These are phyloP conservation scores for Aspergillus nomiae DNA, from an alignment of 2,329 filamentous ascomycete genomes.

Conservation along the genomic window DNA sequence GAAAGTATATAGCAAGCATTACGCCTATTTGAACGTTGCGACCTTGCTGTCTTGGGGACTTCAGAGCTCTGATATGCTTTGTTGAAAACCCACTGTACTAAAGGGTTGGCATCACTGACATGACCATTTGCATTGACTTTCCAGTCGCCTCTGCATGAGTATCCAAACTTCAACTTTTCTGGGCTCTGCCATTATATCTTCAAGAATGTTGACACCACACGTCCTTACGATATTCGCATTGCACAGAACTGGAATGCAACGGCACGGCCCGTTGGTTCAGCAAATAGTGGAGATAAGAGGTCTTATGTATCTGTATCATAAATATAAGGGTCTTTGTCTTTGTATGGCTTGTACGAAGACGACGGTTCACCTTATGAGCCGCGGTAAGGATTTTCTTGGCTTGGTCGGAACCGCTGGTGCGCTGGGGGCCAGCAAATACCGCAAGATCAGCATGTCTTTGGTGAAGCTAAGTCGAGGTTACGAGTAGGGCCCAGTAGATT, in stretches of 20 bases:
- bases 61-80: too few species aligned
- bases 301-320: constrained; percentile 42
- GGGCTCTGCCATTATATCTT: constrained; percentile 62
- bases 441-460: neutral
- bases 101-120: too few species aligned
- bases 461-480: neutral
- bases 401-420: too few species aligned
- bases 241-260: constrained; percentile 64
- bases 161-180: constrained; percentile 62
- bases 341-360: constrained; percentile 1
- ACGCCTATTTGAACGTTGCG: too few species aligned
- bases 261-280: constrained; percentile 74
- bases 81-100: too few species aligned
- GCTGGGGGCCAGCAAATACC: too few species aligned
- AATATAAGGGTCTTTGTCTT: neutral
- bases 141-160: constrained; percentile 62
- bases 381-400: constrained; percentile 62
- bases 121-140: constrained; percentile 23
- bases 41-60: too few species aligned
- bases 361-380: constrained; percentile 62
- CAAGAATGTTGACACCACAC: constrained; percentile 75
- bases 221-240: constrained; percentile 67
- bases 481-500: too few species aligned
- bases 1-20: too few species aligned
- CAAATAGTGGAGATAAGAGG: constrained; percentile 72